Evolutionary conservation across 495 filamentous ascomycete species (phyloP).

Genomic region (Penicillium mononematosum): DNA sequence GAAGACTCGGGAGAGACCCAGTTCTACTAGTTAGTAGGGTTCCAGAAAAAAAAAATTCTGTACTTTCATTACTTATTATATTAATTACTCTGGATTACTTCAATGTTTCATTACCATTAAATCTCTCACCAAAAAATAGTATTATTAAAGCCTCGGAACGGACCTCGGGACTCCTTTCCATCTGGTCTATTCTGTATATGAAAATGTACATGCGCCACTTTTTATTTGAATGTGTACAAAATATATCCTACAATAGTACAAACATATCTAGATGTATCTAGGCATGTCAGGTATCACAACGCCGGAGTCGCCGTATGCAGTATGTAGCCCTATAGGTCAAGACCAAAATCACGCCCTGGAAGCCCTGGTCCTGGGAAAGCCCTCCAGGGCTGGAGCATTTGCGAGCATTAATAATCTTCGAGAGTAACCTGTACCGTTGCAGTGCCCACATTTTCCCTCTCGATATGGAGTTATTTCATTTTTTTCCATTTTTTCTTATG

Average conservation of each 20-base stretch:
- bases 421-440: constrained; percentile 10
- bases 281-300: constrained; percentile 5
- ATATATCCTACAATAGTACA: neutral
- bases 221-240: neutral
- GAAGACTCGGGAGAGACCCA: constrained; percentile 24
- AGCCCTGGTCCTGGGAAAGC: neutral
- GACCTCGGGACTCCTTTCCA: neutral
- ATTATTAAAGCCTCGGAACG: neutral
- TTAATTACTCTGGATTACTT: neutral
- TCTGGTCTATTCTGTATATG: neutral
- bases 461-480: neutral
- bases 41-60: constrained; percentile 9
- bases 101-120: constrained; percentile 14
- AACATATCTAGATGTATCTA: neutral
- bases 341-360: neutral
- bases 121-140: constrained; percentile 20
- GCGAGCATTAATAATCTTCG: constrained; percentile 1
- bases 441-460: constrained; percentile 10
- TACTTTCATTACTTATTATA: constrained; percentile 4
- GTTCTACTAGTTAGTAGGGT: constrained; percentile 24
- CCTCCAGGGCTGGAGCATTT: neutral
- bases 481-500: neutral
- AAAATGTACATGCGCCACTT: neutral
- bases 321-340: constrained; percentile 14
- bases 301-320: constrained; percentile 10